Evolutionary conservation across 31 red algal species (phyloP).

Genomic region (Asparagopsis taxiformis): DNA sequence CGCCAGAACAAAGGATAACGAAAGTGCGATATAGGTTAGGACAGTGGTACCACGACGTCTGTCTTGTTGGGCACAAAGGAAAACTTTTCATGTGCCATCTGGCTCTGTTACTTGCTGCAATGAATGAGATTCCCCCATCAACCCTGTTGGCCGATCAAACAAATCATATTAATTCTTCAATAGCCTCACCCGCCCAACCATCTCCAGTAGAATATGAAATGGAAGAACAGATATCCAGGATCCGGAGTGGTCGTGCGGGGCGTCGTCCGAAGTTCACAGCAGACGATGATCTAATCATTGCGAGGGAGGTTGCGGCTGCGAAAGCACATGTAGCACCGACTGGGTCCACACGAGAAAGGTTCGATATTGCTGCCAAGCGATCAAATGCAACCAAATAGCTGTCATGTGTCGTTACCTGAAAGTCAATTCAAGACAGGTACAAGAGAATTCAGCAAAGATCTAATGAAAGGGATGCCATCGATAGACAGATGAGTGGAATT

Average conservation of each 20-base stretch:
- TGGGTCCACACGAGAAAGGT: neutral
- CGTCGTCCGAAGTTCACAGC: neutral
- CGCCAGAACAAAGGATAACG: too few relatives aligned
- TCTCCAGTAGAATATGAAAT: too few relatives aligned
- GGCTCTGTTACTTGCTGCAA: too few relatives aligned
- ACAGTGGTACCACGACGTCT: too few relatives aligned
- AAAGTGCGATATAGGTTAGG: too few relatives aligned
- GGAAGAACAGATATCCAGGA: too few relatives aligned
- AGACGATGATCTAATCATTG: constrained; percentile 11
- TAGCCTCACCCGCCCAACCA: neutral
- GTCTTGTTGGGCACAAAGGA: too few relatives aligned
- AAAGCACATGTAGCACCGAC: constrained; percentile 20
- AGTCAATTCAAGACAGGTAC: constrained; percentile 20
- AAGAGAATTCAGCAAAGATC: constrained; percentile 13
- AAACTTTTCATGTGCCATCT: too few relatives aligned
- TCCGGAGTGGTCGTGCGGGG: neutral
- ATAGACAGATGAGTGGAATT: neutral
- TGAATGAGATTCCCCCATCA: too few relatives aligned
- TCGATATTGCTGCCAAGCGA: neutral
- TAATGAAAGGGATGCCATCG: neutral
- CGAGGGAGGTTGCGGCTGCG: constrained; percentile 13
- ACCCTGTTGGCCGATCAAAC: too few relatives aligned
- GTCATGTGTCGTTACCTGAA: neutral
- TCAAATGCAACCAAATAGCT: neutral
- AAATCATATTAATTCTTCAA: too few relatives aligned